Percentiles rank a stretch among this genome's conserved stretches.
Conservation (phyloP, 148 eudicot species). For the Fagopyrum tataricum region DNA sequence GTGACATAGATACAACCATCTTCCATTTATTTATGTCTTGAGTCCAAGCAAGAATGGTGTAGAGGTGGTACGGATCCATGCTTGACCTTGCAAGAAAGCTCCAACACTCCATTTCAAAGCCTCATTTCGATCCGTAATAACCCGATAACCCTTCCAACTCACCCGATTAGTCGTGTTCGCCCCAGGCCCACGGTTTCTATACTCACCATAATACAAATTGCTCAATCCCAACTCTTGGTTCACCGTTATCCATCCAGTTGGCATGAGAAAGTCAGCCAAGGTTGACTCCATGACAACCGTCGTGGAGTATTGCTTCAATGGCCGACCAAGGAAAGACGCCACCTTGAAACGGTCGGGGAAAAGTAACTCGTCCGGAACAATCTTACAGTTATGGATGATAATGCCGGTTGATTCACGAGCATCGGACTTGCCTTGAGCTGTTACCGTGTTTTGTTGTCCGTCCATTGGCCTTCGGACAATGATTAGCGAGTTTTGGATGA, state of each 20-base stretch:
- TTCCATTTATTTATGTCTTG: constrained; percentile 1
- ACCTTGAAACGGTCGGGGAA: constrained; percentile 30
- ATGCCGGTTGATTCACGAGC: constrained; percentile 30
- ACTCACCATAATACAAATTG: constrained; percentile 43
- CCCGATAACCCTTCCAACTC: constrained; percentile 41
- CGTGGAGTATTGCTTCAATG: constrained; percentile 60
- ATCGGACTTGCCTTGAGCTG: constrained; percentile 58
- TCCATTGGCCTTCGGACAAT: constrained; percentile 36
- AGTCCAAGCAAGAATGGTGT: constrained; percentile 30
- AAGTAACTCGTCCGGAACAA: constrained; percentile 48
- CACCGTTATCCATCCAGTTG: constrained; percentile 66
- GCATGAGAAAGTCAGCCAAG: constrained; percentile 44
- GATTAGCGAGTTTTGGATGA: constrained; percentile 55
- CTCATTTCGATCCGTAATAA: constrained; percentile 28
- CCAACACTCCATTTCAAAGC: constrained; percentile 36
- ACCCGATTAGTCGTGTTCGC: constrained; percentile 37
- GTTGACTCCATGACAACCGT: constrained; percentile 53
- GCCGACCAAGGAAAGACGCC: constrained; percentile 49
- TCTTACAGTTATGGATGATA: constrained; percentile 62
- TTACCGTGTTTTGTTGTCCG: constrained; percentile 49
- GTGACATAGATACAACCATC: too few relatives aligned
- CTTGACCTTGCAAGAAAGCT: constrained; percentile 33
- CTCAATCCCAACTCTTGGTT: constrained; percentile 28
- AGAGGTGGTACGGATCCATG: constrained; percentile 35
- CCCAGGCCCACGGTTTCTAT: constrained; percentile 53